Percentiles rank a stretch among this genome's conserved stretches.
Conservation (phyloP, 2,329 filamentous ascomycete genomes). For the Botrytis cinerea region DNA sequence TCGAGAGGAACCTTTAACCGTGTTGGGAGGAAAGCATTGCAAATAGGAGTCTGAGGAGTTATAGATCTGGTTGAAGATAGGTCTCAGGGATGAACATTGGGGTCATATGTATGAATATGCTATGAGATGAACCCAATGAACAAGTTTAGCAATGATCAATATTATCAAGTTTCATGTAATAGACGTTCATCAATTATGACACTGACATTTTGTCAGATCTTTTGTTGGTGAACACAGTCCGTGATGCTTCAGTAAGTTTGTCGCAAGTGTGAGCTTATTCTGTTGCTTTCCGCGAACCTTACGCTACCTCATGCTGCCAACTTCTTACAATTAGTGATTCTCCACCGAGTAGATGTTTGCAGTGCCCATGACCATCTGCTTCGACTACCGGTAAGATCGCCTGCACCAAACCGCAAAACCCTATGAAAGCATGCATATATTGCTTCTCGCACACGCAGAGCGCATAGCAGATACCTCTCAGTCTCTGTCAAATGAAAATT, state of each 20-base stretch:
- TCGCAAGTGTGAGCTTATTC: not conserved
- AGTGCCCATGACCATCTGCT: not conserved
- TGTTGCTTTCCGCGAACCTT: not conserved
- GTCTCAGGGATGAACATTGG: not conserved
- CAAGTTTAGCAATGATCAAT: not conserved
- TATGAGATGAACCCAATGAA: slow-evolving; percentile 5
- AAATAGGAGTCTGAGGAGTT: slow-evolving; percentile 14
- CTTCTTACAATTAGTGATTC: not conserved
- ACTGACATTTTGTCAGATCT: not conserved
- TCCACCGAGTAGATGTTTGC: not conserved
- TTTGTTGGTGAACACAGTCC: not conserved
- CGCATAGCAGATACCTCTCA: not conserved
- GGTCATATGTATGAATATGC: slow-evolving; percentile 18
- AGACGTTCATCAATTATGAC: not conserved
- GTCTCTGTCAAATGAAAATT: not conserved
- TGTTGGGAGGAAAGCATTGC: slow-evolving; percentile 8
- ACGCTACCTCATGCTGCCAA: not conserved
- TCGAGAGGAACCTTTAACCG: not conserved
- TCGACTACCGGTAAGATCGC: too few relatives aligned
- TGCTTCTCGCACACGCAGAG: not conserved
- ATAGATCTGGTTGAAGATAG: slow-evolving; percentile 2
- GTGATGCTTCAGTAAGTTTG: not conserved
- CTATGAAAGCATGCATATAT: not conserved
- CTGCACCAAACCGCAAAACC: not conserved
- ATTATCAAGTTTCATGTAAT: not conserved